Conservation (phyloP, 192 early-diverging fungal species). For the Entomortierella parvispora region DNA sequence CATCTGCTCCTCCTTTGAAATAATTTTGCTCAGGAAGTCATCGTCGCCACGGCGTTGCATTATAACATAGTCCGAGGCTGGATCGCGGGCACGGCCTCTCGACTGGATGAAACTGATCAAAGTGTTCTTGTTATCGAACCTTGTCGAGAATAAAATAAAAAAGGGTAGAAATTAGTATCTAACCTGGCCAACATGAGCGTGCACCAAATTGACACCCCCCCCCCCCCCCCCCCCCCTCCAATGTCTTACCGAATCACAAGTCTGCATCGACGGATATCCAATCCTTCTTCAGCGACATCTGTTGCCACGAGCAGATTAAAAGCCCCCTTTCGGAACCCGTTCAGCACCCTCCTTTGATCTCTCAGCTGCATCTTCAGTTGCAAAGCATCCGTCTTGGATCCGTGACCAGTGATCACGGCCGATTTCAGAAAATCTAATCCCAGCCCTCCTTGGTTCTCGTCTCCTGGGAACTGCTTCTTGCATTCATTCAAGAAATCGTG, state of each 20-base stretch:
- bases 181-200: no score
- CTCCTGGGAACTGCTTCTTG: no score
- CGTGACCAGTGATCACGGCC: constrained; percentile 71
- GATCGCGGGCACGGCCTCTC: constrained; percentile 82
- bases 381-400: constrained; percentile 37
- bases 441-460: no score
- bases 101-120: constrained; percentile 87
- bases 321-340: constrained; percentile 70
- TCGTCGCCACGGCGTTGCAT: constrained; percentile 47
- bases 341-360: constrained; percentile 68
- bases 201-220: no score
- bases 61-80: constrained; percentile 78
- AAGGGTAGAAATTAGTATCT: not conserved
- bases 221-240: no score
- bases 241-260: constrained; percentile 74
- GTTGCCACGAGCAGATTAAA: constrained; percentile 90
- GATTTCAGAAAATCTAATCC: constrained; percentile 50
- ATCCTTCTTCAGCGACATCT: constrained; percentile 93
- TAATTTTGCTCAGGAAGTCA: constrained; percentile 55
- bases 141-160: constrained; percentile 6
- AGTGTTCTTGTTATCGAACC: constrained; percentile 82
- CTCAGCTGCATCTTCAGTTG: constrained; percentile 58
- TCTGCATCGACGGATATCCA: constrained; percentile 93
- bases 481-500: constrained; percentile 61
- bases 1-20: constrained; percentile 64